These are phyloP conservation scores for Fusarium udum DNA, from an alignment of 2,329 filamentous ascomycete genomes.

Conservation along the genomic window DNA sequence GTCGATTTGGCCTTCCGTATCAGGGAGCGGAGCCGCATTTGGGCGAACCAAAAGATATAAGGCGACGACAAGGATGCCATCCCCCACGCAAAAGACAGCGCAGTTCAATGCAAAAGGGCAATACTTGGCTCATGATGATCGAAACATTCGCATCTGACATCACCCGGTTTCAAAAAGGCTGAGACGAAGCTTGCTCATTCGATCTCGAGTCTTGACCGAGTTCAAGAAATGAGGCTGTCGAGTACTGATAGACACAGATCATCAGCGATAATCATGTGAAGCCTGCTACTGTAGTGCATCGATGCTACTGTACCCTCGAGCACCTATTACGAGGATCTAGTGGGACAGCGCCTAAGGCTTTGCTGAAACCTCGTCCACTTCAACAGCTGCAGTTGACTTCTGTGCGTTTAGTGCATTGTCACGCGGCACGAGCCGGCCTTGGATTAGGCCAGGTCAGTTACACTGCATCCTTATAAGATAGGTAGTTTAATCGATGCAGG, in stretches of 20 bases:
- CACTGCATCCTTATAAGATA: not conserved
- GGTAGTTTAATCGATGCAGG: not conserved
- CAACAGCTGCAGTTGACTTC: not conserved
- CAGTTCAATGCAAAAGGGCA: not conserved
- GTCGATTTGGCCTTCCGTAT: too few species aligned
- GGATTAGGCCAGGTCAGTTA: not conserved
- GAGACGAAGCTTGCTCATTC: not conserved
- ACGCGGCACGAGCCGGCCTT: not conserved
- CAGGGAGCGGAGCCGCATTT: slow-evolving; percentile 2
- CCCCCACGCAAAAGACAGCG: not conserved
- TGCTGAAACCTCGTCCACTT: not conserved
- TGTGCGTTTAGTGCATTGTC: not conserved
- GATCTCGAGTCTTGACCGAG: not conserved
- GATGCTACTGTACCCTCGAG: not conserved
- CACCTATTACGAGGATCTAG: not conserved
- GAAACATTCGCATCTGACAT: not conserved
- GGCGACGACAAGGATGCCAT: not conserved
- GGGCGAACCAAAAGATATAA: slow-evolving; percentile 15
- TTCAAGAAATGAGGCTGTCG: not conserved
- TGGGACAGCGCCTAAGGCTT: not conserved
- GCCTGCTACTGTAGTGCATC: not conserved
- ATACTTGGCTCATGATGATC: not conserved
- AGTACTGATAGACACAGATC: not conserved
- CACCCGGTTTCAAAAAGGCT: not conserved
- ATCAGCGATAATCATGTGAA: not conserved